These are phyloP conservation scores for Beauveria sp. DNA, from an alignment of 2,329 filamentous ascomycete species.

Conservation along the genomic window DNA sequence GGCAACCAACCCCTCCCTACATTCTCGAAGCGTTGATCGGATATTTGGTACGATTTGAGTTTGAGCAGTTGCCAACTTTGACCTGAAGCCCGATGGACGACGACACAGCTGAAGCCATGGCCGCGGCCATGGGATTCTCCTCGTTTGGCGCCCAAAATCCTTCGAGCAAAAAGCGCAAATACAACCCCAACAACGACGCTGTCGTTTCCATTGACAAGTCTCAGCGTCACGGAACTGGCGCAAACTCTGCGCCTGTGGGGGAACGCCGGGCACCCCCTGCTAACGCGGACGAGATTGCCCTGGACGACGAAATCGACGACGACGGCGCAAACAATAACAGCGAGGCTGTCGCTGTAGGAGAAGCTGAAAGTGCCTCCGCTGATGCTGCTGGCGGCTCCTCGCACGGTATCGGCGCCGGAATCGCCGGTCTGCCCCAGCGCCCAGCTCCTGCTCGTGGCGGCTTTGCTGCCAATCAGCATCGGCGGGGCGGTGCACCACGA, in stretches of 20 bases:
- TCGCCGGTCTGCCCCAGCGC: constrained; percentile 26
- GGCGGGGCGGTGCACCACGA: constrained; percentile 19
- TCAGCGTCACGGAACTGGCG: constrained; percentile 26
- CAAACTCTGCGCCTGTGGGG: constrained; percentile 31
- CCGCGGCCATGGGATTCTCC: constrained; percentile 65
- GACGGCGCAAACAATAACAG: neutral
- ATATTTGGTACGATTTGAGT: neutral
- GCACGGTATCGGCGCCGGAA: constrained; percentile 26
- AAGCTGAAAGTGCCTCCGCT: neutral
- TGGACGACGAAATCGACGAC: constrained; percentile 28
- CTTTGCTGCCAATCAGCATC: constrained; percentile 11
- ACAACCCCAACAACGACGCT: constrained; percentile 48
- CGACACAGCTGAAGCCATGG: constrained; percentile 46
- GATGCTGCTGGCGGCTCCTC: constrained; percentile 11
- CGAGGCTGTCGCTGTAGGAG: neutral
- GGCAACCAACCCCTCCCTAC: neutral
- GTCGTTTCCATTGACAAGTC: constrained; percentile 22
- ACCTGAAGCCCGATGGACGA: constrained; percentile 2
- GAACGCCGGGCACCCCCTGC: constrained; percentile 12
- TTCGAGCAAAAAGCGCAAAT: constrained; percentile 59
- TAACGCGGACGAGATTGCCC: constrained; percentile 39
- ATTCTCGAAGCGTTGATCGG: too few species aligned
- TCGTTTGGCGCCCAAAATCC: constrained; percentile 53
- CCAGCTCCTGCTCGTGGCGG: constrained; percentile 17
- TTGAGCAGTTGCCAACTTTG: neutral